Base-by-base conservation (phyloP, 495 filamentous ascomycete species). In the Penicillium coffeae region DNA sequence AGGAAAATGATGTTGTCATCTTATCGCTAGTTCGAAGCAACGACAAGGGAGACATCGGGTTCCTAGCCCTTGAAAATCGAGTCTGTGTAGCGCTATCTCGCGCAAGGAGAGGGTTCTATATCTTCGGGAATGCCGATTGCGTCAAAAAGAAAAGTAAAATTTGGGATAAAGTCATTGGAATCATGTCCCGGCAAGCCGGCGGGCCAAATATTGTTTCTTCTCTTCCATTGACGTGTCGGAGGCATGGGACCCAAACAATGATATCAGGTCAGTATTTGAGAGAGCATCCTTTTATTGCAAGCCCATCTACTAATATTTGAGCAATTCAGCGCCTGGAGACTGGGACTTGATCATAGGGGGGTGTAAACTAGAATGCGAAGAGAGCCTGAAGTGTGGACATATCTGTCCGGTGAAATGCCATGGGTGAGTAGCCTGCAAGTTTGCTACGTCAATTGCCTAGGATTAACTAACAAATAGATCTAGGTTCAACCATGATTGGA, bases 31-130 rank as follows among this genome's bases (percentile, higher is more conserved):
- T 96, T 9, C 76, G 93, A 38, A 91, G 85, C 56, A 87, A 84
- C 50, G 30, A 47, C 10, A 36, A 67, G 18, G 47, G 70, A 27
- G 58, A 66, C 4, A 81, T 89, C 39, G 88, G 88, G 3, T 96
- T 92, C 57, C 66, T 93, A 16, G 72, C 74, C 8, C 81, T 86
- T 38, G 74, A 82, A 54, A 94, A 95, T 52, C 81, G 92, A 51
- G 79, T 90, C 10, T 92, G 91, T 13, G 93, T 96, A 30, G 87
- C 93, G 14, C 70, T 96, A 13, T 96, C 90, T 44, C 85, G 92
- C 40, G 93, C 92, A n/a, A 80, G 78, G 33, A 69, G 82, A 8
- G 91, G 93, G 0, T 80, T 96, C 42, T 97, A 90, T 60, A 75
- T 96, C 20, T 95, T 96, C 54, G 92, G 93, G 3, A 88, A 95